Evolutionary conservation across 345 rosid species (phyloP), one percentile per base, ranked within the genome.

Genomic region (Linum tenue): DNA sequence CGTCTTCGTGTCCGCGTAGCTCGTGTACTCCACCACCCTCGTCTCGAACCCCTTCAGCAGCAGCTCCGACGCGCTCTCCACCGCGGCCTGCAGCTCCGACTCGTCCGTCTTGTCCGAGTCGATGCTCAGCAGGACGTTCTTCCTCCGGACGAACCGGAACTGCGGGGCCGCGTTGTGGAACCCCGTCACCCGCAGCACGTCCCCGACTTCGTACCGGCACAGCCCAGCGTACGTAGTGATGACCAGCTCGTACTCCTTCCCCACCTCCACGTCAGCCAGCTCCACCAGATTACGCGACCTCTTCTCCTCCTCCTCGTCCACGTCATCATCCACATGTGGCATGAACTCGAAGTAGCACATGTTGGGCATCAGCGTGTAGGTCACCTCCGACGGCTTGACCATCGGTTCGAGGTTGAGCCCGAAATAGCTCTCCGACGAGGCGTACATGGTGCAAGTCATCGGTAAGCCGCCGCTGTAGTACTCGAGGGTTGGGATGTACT

Each of bases 21-120:
- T 92, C 37, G 99, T 90, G 90, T 92, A 92, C 67, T 92, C 99
- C 1, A 85, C 96, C 4, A 92, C 89, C 31, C 90, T 83, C 0
- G 90, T 69, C 74, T 82, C 81, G 67, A 73, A 84, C 41, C 83
- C 83, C 0, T 67, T 69, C 4, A 79, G 55, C 5, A 92, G 69
- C 16, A 84, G 65, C 17, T 31, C 60, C 0, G 94, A 85, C 0
- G 97, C 95, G 59, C 78, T 90, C 59, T 88, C 90, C 38, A 92
- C 81, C 0, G 96, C 96, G 43, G 70, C 79, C 39, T 92, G 98
- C 12, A 90, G 70, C 79, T 92, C 98, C 7, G 96, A 80, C 64
- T 92, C 98, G 67, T 92, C 97, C 1, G 98, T 92, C 68, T 92
- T 92, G 80, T 92, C 96, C 0, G 98, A 64, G 65, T 92, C 98